A percentile compares a stretch with the other conserved stretches of the same genome.
Conservation (phyloP, 139 green algal species). For the Micromonas commoda region DNA sequence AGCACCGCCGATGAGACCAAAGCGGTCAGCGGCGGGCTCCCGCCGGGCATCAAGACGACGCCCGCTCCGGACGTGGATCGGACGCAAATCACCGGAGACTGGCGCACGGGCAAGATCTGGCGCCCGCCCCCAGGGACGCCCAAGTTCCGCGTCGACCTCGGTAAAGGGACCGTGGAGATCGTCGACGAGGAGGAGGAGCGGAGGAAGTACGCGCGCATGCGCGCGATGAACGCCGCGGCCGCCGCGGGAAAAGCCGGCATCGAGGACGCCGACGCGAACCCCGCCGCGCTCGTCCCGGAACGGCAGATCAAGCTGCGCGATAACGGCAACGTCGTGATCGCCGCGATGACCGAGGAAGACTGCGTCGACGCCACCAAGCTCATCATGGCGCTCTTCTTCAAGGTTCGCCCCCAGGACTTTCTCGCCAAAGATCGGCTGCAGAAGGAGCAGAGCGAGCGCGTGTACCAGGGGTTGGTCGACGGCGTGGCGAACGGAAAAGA, state of each 20-base stretch:
- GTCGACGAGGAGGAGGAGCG: neutral
- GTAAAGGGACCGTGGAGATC: constrained; percentile 4
- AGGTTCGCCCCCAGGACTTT: constrained; percentile 6
- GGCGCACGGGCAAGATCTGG: too few species aligned
- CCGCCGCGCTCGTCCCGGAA: neutral
- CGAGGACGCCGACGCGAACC: neutral
- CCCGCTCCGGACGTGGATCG: too few species aligned
- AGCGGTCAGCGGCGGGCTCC: too few species aligned
- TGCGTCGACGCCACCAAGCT: constrained; percentile 18
- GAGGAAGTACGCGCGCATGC: too few species aligned
- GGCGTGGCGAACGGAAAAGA: neutral
- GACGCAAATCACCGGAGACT: too few species aligned
- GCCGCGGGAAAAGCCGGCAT: too few species aligned
- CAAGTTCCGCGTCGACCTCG: neutral
- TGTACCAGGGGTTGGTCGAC: neutral
- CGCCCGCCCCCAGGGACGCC: too few species aligned
- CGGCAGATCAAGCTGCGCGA: neutral
- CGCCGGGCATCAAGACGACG: too few species aligned
- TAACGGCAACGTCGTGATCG: neutral
- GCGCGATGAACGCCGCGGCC: too few species aligned
- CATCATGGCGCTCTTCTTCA: constrained; percentile 23
- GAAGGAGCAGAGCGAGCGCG: neutral
- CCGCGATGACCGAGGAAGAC: constrained; percentile 9
- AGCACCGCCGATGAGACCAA: too few species aligned
- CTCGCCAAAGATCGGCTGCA: constrained; percentile 7